These are phyloP conservation scores for Lipomyces chichibuensis DNA, from an alignment of 805 yeast genomes.

Conservation along the genomic window DNA sequence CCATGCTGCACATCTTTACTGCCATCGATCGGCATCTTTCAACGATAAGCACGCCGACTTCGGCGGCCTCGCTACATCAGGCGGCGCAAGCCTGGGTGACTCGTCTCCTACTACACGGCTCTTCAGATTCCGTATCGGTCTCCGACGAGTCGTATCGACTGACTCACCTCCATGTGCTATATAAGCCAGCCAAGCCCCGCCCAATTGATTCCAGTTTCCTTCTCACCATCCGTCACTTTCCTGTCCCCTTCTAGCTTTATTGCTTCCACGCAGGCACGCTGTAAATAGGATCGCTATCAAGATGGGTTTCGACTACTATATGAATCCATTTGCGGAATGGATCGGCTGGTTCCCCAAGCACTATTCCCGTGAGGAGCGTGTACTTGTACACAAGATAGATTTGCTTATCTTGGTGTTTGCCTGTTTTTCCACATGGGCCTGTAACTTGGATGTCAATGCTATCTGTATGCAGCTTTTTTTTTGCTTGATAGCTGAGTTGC, in stretches of 20 bases:
- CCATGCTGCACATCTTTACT: background rate
- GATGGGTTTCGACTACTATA: constrained; percentile 18
- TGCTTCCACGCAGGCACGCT: background rate
- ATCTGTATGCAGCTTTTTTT: no score
- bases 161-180: background rate
- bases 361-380: constrained; percentile 23
- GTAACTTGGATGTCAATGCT: constrained; percentile 21
- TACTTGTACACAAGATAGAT: constrained; percentile 24
- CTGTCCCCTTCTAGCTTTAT: background rate
- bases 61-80: no score
- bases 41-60: background rate
- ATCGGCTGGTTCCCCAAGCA: constrained; percentile 21
- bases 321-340: constrained; percentile 23
- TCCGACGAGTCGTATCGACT: no score
- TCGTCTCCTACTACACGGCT: no score
- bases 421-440: constrained; percentile 22
- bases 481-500: no score
- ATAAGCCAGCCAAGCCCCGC: no score
- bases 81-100: no score
- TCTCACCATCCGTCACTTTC: background rate
- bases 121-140: no score
- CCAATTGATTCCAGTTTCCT: no score
- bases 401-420: constrained; percentile 17
- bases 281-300: background rate
- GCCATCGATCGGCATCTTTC: background rate